These are phyloP conservation scores for Vigna hirtella DNA, from an alignment of 306 rosid genomes.

Conservation along the genomic window DNA sequence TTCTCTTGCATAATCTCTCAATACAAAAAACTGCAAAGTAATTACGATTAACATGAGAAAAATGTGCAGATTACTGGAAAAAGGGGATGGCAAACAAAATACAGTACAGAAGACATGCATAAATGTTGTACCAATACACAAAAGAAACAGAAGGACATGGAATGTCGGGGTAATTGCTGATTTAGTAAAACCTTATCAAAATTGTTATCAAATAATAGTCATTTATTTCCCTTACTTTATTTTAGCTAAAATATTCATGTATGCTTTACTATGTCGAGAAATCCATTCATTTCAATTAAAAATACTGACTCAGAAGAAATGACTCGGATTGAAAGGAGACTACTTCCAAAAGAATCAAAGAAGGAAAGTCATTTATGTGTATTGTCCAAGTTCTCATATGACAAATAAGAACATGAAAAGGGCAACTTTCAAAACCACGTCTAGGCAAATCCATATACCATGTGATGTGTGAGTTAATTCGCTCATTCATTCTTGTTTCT, in stretches of 20 bases:
- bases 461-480: neutral
- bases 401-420: constrained; percentile 19
- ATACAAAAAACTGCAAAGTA: constrained; percentile 77
- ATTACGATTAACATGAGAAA: constrained; percentile 42
- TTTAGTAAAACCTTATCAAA: neutral
- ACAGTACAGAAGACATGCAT: neutral
- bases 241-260: constrained; percentile 19
- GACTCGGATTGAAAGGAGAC: neutral
- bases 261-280: neutral
- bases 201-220: neutral
- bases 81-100: constrained; percentile 19
- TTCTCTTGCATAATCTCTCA: constrained; percentile 91
- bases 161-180: neutral
- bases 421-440: constrained; percentile 4
- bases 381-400: constrained; percentile 7
- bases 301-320: constrained; percentile 13
- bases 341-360: neutral
- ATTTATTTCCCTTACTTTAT: neutral
- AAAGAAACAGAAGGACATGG: neutral
- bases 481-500: neutral
- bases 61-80: constrained; percentile 30
- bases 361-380: constrained; percentile 3
- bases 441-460: neutral
- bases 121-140: constrained; percentile 12
- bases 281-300: constrained; percentile 20